These are phyloP conservation scores for Hypomyces perniciosus DNA, from an alignment of 2,329 filamentous ascomycete species.

Conservation along the genomic window DNA sequence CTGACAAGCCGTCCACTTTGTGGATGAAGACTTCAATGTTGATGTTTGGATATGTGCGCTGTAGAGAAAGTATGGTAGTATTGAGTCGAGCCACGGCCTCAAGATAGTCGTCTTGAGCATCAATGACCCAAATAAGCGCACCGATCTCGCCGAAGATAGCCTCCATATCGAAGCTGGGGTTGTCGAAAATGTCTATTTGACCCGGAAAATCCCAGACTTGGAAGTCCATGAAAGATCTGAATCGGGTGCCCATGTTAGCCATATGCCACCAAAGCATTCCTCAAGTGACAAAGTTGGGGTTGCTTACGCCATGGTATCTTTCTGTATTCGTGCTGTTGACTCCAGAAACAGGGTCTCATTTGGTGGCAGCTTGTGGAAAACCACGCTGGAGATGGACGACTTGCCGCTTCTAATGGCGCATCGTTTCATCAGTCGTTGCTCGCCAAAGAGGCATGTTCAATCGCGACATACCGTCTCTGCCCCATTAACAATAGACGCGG, in stretches of 20 bases:
- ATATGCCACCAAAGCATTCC: slow-evolving; percentile 14
- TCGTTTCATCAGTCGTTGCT: background rate
- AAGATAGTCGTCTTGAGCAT: slow-evolving; percentile 95
- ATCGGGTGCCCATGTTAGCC: slow-evolving; percentile 6
- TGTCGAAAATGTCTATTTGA: slow-evolving; percentile 83
- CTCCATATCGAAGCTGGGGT: slow-evolving; percentile 83
- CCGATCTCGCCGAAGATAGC: slow-evolving; percentile 92
- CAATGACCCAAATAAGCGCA: slow-evolving; percentile 96
- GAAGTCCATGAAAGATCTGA: slow-evolving; percentile 96
- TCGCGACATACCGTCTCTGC: slow-evolving; percentile 68
- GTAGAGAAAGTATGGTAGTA: slow-evolving; percentile 80
- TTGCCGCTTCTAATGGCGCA: slow-evolving; percentile 72
- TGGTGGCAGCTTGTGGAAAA: slow-evolving; percentile 97
- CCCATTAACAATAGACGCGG: slow-evolving; percentile 91
- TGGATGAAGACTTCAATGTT: slow-evolving; percentile 99
- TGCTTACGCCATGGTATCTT: slow-evolving; percentile 87
- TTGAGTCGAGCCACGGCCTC: slow-evolving; percentile 85
- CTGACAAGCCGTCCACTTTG: slow-evolving; percentile 95
- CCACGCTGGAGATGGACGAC: slow-evolving; percentile 95
- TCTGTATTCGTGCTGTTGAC: slow-evolving; percentile 89
- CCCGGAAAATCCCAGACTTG: slow-evolving; percentile 98
- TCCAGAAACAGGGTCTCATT: slow-evolving; percentile 95
- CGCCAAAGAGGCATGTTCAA: background rate
- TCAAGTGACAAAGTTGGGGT: background rate
- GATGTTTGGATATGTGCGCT: slow-evolving; percentile 83